phyloP scores from a whole-genome alignment of 2,329 filamentous ascomycete genomes.

The Pseudogymnoascus sp. region DNA sequence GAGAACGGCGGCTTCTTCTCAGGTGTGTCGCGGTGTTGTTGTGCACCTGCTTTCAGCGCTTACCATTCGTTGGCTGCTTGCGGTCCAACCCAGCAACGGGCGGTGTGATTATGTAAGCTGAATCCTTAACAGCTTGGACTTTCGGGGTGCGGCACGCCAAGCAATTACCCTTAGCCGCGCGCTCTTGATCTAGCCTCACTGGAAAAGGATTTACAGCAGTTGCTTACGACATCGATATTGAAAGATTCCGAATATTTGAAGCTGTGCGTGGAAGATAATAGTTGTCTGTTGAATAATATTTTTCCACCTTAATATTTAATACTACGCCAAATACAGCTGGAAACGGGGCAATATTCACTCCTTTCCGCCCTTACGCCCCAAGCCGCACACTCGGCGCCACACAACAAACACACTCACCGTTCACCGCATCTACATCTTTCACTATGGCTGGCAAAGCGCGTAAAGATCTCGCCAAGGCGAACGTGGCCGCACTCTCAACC shows the following conservation, averaged over 20 bases:
- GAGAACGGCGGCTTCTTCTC: conserved; percentile 3
- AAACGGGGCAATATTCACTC: background rate
- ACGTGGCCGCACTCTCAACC: conserved; percentile 66
- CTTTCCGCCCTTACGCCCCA: background rate
- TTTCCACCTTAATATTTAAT: background rate
- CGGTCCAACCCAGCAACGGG: conserved; percentile 6
- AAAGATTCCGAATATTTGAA: background rate
- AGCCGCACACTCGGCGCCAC: background rate
- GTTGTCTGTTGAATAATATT: too few species aligned
- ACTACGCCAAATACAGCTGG: background rate
- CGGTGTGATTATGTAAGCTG: conserved; percentile 4
- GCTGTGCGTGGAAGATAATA: background rate
- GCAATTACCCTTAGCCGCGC: background rate
- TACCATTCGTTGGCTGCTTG: conserved; percentile 9
- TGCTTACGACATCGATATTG: background rate
- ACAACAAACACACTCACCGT: background rate
- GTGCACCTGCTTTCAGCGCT: conserved; percentile 9
- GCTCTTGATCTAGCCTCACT: background rate
- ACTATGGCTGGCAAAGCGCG: conserved; percentile 5
- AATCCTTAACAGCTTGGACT: background rate
- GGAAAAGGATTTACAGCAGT: background rate
- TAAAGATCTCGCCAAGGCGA: conserved; percentile 60
- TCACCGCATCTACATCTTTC: background rate
- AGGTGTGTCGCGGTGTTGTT: conserved; percentile 9
- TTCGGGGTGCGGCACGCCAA: background rate